phyloP scores from a whole-genome alignment of 768 basidiomycete genomes.

The Xerocomus potaroensis region DNA sequence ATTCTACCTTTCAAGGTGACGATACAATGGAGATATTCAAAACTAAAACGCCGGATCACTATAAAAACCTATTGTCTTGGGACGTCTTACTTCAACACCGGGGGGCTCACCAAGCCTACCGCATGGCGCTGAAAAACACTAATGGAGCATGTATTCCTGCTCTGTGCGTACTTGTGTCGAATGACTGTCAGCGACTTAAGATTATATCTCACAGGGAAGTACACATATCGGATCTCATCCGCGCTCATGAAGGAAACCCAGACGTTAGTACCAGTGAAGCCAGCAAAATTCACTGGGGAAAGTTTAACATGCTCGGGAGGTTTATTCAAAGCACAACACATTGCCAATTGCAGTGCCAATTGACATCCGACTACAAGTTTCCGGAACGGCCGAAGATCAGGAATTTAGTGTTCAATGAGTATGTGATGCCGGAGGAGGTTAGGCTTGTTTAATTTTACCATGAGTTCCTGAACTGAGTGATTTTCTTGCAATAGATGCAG shows the following conservation, averaged over 20 bases:
- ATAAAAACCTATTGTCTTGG: constrained; percentile 78
- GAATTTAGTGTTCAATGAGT: constrained; percentile 50
- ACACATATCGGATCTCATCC: constrained; percentile 85
- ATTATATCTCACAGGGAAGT: constrained; percentile 63
- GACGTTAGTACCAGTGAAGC: constrained; percentile 66
- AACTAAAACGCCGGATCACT: constrained; percentile 57
- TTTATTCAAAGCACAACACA: constrained; percentile 75
- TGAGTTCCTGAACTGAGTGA: constrained; percentile 3
- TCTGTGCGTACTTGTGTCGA: constrained; percentile 43
- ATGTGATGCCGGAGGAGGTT: constrained; percentile 71
- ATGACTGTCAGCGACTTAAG: constrained; percentile 3
- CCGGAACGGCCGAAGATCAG: constrained; percentile 50
- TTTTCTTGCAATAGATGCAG: constrained; percentile 51
- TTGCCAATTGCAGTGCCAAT: constrained; percentile 72
- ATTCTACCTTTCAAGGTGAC: constrained; percentile 72
- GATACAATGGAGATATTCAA: constrained; percentile 74
- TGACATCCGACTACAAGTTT: constrained; percentile 57
- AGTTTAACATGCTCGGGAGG: constrained; percentile 88
- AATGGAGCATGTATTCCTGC: constrained; percentile 87
- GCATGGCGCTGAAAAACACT: constrained; percentile 80
- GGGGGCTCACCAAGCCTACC: constrained; percentile 86
- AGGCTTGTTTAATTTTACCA: constrained; percentile 12
- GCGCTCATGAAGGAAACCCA: constrained; percentile 79
- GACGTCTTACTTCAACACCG: constrained; percentile 79
- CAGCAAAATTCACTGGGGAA: constrained; percentile 88